phyloP scores from a whole-genome alignment of 768 basidiomycete genomes.

The Lentinula aciculospora region DNA sequence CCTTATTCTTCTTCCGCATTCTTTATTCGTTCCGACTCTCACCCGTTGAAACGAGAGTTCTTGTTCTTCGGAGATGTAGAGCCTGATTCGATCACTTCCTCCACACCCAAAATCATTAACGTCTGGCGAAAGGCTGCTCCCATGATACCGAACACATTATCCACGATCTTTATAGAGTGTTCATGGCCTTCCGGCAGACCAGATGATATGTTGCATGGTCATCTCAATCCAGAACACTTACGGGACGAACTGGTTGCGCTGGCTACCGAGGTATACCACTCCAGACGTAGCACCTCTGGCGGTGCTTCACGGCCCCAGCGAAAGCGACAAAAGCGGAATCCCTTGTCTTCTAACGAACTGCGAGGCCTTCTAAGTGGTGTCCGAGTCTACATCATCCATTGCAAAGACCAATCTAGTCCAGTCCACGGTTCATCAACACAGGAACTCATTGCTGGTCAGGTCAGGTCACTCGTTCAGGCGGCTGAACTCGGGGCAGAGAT shows the following conservation, averaged over 20 bases:
- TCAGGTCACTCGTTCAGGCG: constrained; percentile 53
- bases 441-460: constrained; percentile 70
- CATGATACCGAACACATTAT: constrained; percentile 63
- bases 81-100: constrained; percentile 65
- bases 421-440: constrained; percentile 44
- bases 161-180: constrained; percentile 92
- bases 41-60: constrained; percentile 57
- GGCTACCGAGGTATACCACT: constrained; percentile 54
- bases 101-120: constrained; percentile 49
- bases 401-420: constrained; percentile 69
- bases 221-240: constrained; percentile 79
- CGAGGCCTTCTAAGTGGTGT: constrained; percentile 52
- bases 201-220: constrained; percentile 71
- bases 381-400: constrained; percentile 77
- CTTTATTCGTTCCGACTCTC: constrained; percentile 64
- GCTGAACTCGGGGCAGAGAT: constrained; percentile 68
- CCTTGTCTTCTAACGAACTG: constrained; percentile 36
- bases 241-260: constrained; percentile 67
- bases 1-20: constrained; percentile 78
- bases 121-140: constrained; percentile 84
- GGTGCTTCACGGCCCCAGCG: constrained; percentile 26
- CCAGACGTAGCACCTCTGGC: constrained; percentile 23
- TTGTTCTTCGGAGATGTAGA: constrained; percentile 96
- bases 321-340: constrained; percentile 32
- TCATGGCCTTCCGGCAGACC: constrained; percentile 76